Base-by-base conservation (phyloP, 225 moss, liverwort and hornwort genomes). In the Thuidium tamariscinum region DNA sequence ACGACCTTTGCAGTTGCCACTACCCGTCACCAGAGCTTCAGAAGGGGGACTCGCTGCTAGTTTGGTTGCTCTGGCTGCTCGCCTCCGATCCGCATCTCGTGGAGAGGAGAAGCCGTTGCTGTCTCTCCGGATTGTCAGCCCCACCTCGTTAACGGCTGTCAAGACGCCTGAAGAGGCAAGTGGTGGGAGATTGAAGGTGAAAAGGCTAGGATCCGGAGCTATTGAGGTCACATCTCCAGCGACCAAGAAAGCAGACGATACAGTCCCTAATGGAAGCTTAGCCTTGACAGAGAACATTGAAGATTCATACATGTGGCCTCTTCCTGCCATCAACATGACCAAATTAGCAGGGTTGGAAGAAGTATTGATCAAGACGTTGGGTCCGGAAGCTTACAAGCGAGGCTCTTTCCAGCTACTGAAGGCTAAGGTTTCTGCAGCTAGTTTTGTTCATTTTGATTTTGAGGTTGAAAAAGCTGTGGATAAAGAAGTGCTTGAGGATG, bases 391-490 rank as follows among this genome's bases (percentile, higher is more conserved):
- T 54, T 92, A 94, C 68, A 88, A 91, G 75, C 88, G 81, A 78
- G 96, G 94, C 55, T 97, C 97, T 9, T 90, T 96, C 83, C 96
- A 91, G 87, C 96, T 97, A 37, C 39, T 96, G 37, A 96, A 92
- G 83, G 97, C 96, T 10, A 97, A 96, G 88, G 95, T 96, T n/a
- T 86, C 91, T 32, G 97, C 95, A 12, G 93, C 97, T 23, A 95
- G 90, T 87, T 96, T 97, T 86, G 97, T 97, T 21, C 95, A 94
- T 79, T 89, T 97, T 59, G 82, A 85, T 8, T 97, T 97, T 75
- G 93, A 95, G 85, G 84, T 97, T 62, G 94, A 95, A 80, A 95
- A 91, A 89, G 80, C 72, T 23, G 70, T 95, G 77, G 91, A 90
- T 42, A 89, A 92, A 64, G 88, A 88, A 73, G 75, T 80, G 41